These are phyloP conservation scores for Eutrema japonicum DNA, from an alignment of 345 rosid genomes.

Conservation along the genomic window DNA sequence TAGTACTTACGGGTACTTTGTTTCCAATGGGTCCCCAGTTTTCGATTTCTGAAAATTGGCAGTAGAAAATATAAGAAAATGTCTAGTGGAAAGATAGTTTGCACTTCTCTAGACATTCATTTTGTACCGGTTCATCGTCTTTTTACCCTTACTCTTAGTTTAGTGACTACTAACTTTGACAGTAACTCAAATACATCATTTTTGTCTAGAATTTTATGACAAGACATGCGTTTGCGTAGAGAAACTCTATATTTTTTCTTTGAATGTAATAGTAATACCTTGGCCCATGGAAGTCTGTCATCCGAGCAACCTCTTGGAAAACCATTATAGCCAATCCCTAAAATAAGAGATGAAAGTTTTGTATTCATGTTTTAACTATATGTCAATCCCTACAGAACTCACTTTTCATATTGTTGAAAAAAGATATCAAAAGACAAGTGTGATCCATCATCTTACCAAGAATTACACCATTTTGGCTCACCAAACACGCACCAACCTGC, in stretches of 20 bases:
- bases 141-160: background rate
- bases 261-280: conserved; percentile 54
- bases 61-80: background rate
- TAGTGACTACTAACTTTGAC: conserved; percentile 11
- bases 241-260: background rate
- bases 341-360: conserved; percentile 10
- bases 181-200: background rate
- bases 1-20: conserved; percentile 82
- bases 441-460: conserved; percentile 60
- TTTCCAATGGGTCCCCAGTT: conserved; percentile 77
- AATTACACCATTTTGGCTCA: conserved; percentile 82
- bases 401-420: background rate
- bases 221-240: background rate
- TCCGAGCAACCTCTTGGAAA: conserved; percentile 99
- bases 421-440: conserved; percentile 10
- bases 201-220: background rate
- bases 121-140: background rate
- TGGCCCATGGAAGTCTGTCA: conserved; percentile 97
- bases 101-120: conserved; percentile 24
- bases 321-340: conserved; percentile 97
- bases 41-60: conserved; percentile 68
- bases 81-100: background rate
- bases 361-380: background rate
- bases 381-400: background rate
- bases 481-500: conserved; percentile 96